Evolutionary conservation across 192 early-diverging fungal species (phyloP).

Genomic region (Spizellomyces punctatus): DNA sequence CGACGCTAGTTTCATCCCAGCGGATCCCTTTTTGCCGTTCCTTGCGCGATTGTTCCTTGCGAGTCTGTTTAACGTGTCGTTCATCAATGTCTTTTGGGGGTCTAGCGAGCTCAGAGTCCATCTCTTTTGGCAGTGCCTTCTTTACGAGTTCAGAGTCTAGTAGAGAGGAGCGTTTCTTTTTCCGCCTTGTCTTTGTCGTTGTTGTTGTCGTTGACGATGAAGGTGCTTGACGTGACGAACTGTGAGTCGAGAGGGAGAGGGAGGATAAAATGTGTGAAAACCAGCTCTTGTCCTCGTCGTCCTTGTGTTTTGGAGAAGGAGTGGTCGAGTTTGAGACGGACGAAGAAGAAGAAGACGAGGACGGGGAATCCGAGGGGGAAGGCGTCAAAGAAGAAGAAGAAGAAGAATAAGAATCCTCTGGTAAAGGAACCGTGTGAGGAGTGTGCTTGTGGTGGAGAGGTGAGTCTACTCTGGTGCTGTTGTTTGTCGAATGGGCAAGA

Average conservation of each 20-base stretch:
- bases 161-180: background rate
- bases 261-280: background rate
- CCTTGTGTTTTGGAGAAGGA: too few relatives aligned
- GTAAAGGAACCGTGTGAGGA: too few relatives aligned
- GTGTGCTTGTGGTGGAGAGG: too few relatives aligned
- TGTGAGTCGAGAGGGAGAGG: background rate
- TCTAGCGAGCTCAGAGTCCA: background rate
- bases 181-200: background rate
- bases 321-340: too few relatives aligned
- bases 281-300: background rate
- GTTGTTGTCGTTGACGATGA: background rate
- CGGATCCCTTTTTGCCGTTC: slow-evolving; percentile 3
- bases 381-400: too few relatives aligned
- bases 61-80: background rate
- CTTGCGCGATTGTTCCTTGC: background rate
- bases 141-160: too few relatives aligned
- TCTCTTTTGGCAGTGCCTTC: background rate
- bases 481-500: too few relatives aligned
- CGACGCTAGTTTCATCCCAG: slow-evolving; percentile 13
- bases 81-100: background rate
- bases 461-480: too few relatives aligned
- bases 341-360: too few relatives aligned
- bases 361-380: too few relatives aligned
- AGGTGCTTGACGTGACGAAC: background rate
- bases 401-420: too few relatives aligned